Evolutionary conservation across 768 basidiomycete species (phyloP), one percentile per base, ranked within the genome.

Genomic region (Sporobolomyces phaffii): DNA sequence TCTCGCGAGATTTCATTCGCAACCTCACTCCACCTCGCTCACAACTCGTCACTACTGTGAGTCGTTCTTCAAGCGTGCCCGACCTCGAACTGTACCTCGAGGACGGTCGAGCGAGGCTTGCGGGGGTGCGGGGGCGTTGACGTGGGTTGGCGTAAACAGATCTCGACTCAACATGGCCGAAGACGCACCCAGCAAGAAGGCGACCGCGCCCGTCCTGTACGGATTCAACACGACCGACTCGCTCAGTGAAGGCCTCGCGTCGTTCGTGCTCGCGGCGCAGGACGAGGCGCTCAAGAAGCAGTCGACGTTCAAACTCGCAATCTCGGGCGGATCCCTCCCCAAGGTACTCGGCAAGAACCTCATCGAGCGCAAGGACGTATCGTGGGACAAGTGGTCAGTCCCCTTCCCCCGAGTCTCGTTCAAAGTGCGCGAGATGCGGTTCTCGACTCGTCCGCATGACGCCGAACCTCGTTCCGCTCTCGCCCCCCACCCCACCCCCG

Each of bases 321-420:
- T 98, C 74, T 94, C 91, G 6, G 96, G 96, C 15, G 94, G 96
- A 11, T 90, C 88, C 1, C 83, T 98, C 43, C 92, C 94, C 31
- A 85, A 84, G 73, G 83, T 70, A 11, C 56, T 75, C 18, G 75
- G 72, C 24, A 77, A 79, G 74, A 76, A 88, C 78, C 85, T 99
- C 73, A 81, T 78, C 54, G 86, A 84, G 5, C 85, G 96, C 70
- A 68, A 79, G 4, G 82, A 82, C 41, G 83, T 91, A 22, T 87
- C 87, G 78, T 99, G 96, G 94, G 86, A 92, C 76, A 89, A 90
- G 78, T 99, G 96, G 94, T 91, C 73, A 65, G 82, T 80, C n/a
- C 41, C 40, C 10, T 20, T 28, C 53, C 5, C 38, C 47, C 9
- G 11, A 18, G 24, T 10, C 47, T 48, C 47, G 9, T 48, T 33